A percentile compares a stretch with the other conserved stretches of the same genome.
Evolutionary conservation across 1,284 basidiomycete genomes (phyloP).

Genomic region (Ceratobasidium sp.): DNA sequence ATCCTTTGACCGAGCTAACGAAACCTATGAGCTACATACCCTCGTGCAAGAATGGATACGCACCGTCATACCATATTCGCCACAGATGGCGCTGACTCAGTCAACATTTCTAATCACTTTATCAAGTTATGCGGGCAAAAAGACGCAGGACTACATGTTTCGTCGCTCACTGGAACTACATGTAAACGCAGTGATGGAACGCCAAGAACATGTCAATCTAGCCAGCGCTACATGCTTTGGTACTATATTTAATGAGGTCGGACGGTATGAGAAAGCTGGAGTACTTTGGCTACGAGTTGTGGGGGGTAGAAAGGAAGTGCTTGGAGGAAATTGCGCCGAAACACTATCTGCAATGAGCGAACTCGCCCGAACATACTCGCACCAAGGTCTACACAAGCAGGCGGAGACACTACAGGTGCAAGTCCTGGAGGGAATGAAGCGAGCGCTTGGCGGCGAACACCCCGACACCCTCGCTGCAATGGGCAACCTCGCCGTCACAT

Average conservation of each 20-base stretch:
- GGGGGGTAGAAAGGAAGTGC: not conserved
- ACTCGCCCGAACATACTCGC: not conserved
- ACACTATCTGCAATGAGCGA: not conserved
- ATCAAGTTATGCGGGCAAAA: not conserved
- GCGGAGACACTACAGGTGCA: too few relatives aligned
- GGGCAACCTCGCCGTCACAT: not conserved
- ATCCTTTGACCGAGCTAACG: constrained; percentile 8
- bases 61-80: not conserved
- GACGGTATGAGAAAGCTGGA: not conserved
- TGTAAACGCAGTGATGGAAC: not conserved
- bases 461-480: not conserved
- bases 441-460: not conserved
- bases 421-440: too few relatives aligned
- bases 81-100: not conserved
- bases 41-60: constrained; percentile 11
- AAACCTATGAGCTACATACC: constrained; percentile 12
- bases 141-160: not conserved
- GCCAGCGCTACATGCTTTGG: not conserved
- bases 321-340: not conserved
- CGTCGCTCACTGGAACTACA: not conserved
- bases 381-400: not conserved
- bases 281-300: not conserved
- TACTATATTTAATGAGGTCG: not conserved
- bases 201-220: not conserved
- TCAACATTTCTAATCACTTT: not conserved